Evolutionary conservation across 805 yeast genomes (phyloP), one percentile per base, ranked within the genome.

Genomic region (Komagataella kurtzmanii): DNA sequence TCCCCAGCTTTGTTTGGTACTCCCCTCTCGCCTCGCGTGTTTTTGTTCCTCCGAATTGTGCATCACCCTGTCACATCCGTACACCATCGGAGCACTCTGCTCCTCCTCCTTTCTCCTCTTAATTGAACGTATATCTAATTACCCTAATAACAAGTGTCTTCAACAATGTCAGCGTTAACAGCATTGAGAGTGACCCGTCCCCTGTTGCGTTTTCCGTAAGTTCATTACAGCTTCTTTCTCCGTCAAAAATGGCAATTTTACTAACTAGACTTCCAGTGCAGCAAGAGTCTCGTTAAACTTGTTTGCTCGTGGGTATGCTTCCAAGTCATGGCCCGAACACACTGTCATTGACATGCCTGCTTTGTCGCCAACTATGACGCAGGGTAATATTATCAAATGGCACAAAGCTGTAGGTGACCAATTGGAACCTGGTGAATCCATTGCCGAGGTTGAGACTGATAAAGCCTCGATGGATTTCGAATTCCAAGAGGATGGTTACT

Each of bases 361-460:
- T 7, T 75, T 93, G 62, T 91, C 98, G n/a, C 99, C 99, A 58
- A 93, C 99, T 51, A 93, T 93, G 99, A 86, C 97, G 55, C 91
- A 87, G 65, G 99, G 99, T 66, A 84, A 81, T 68, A 74, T 93
- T 57, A 91, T 91, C 45, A 74, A 80, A 54, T 93, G 99, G 99
- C 77, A 81, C 65, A 93, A 90, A 74, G 69, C 78, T 47, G 87
- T 83, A 44, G 99, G 99, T 63, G 99, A 93, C 66, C 71, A 79
- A 67, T 80, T 93, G 58, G 62, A 77, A 30, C 93, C 97, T 18
- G 99, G 99, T 69, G 97, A 90, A 65, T 83, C 93, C 48, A 79
- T 91, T 59, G 97, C 97, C 54, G 98, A 91, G 72, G 85, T 91
- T 57, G 99, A 91, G 74, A 91, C 99, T 59, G 99, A 90, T 69